phyloP scores from a whole-genome alignment of 495 filamentous ascomycete genomes.

The Aspergillus conjunctus region DNA sequence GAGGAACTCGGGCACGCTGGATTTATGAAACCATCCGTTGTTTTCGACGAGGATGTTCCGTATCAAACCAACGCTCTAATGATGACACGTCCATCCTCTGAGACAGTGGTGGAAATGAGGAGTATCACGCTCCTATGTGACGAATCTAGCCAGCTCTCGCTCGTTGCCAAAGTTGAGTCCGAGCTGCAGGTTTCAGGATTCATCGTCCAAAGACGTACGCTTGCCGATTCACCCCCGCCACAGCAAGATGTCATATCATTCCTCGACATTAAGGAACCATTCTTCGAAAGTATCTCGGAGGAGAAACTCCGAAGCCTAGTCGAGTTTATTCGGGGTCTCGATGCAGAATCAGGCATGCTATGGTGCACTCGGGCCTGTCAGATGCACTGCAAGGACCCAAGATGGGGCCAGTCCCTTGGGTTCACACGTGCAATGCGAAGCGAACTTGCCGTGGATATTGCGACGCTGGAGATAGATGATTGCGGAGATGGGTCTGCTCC shows the following conservation, averaged over 20 bases:
- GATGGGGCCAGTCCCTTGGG: neutral
- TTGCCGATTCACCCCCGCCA: neutral
- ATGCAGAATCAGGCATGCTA: neutral
- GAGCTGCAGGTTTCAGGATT: neutral
- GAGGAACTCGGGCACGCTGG: conserved; percentile 32
- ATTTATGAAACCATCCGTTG: conserved; percentile 33
- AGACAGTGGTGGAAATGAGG: neutral
- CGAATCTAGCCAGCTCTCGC: neutral
- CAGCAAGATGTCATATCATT: neutral
- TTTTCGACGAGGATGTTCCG: conserved; percentile 24
- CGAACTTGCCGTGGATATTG: conserved; percentile 6
- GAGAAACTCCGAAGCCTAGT: neutral
- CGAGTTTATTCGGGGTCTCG: neutral
- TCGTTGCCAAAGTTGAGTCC: neutral
- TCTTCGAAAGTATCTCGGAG: neutral
- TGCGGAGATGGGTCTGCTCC: neutral
- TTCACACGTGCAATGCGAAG: neutral
- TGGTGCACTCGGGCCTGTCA: conserved; percentile 9
- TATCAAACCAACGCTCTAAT: conserved; percentile 38
- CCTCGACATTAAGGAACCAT: neutral
- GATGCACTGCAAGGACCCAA: conserved; percentile 10
- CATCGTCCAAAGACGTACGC: neutral
- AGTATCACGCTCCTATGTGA: neutral
- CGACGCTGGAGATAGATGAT: neutral
- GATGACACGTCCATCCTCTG: neutral